These are phyloP conservation scores for Aureobasidium mangrovei DNA, from an alignment of 2,329 filamentous ascomycete genomes.

Conservation along the genomic window DNA sequence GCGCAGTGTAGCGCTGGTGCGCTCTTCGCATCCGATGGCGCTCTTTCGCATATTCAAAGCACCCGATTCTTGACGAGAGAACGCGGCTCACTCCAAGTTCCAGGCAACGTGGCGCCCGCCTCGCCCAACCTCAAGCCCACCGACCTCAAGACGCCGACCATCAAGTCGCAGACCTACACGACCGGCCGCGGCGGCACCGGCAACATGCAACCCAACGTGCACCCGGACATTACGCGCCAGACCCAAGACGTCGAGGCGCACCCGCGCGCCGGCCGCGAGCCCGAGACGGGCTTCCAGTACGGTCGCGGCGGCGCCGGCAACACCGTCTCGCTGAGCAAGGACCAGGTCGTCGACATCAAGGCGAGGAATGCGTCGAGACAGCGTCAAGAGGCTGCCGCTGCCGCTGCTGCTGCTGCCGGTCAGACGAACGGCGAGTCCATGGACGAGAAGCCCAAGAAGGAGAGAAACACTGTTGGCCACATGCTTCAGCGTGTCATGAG, in stretches of 20 bases:
- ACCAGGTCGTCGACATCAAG: constrained; percentile 24
- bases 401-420: background rate
- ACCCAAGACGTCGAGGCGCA: constrained; percentile 70
- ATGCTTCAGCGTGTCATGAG: constrained; percentile 10
- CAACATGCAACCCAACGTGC: constrained; percentile 77
- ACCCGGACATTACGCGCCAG: constrained; percentile 60
- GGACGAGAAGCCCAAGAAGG: constrained; percentile 10
- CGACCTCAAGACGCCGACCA: constrained; percentile 70
- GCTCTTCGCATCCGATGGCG: too few relatives aligned
- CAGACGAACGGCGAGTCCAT: background rate
- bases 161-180: constrained; percentile 77
- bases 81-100: constrained; percentile 1
- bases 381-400: background rate
- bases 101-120: constrained; percentile 41
- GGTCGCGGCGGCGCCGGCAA: constrained; percentile 72
- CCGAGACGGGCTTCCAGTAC: constrained; percentile 53
- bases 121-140: constrained; percentile 27
- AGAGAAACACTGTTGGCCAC: background rate
- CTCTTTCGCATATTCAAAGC: too few relatives aligned
- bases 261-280: constrained; percentile 39
- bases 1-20: too few relatives aligned
- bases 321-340: constrained; percentile 40
- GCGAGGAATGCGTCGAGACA: constrained; percentile 24
- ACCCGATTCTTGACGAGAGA: background rate
- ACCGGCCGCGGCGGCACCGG: constrained; percentile 82